These are phyloP conservation scores for Cercospora sojina DNA, from an alignment of 2,329 filamentous ascomycete genomes.

Conservation along the genomic window DNA sequence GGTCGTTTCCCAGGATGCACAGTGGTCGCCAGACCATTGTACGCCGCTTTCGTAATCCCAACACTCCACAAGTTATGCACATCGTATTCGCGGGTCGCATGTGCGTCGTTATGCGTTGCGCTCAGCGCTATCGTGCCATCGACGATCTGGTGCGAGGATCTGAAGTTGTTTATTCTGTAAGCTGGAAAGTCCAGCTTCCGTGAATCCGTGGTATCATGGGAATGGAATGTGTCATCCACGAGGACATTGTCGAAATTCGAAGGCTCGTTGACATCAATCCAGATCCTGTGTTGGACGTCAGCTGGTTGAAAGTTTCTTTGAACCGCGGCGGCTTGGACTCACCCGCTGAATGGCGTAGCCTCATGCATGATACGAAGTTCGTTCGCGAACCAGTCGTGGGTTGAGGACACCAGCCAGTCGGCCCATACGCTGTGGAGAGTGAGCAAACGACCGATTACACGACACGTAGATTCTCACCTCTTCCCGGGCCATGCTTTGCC, in stretches of 20 bases:
- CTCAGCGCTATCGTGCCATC: constrained; percentile 29
- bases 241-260: constrained; percentile 27
- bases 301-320: too few species aligned
- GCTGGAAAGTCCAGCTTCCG: constrained; percentile 28
- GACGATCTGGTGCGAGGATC: constrained; percentile 26
- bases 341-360: constrained; percentile 25
- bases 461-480: background rate
- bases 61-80: constrained; percentile 33
- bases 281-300: constrained; percentile 17
- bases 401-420: constrained; percentile 27
- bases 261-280: constrained; percentile 32
- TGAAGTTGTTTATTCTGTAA: constrained; percentile 27
- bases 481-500: constrained; percentile 28
- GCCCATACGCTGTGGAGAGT: constrained; percentile 22
- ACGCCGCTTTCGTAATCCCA: constrained; percentile 31
- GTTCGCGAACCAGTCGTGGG: constrained; percentile 30
- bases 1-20: constrained; percentile 24
- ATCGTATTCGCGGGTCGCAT: constrained; percentile 30
- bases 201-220: constrained; percentile 21
- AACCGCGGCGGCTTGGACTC: background rate
- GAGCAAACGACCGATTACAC: background rate
- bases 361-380: constrained; percentile 24
- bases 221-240: constrained; percentile 21
- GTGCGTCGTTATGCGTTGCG: constrained; percentile 29
- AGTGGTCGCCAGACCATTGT: constrained; percentile 27